These are phyloP conservation scores for Macadamia tetraphylla DNA, from an alignment of 164 flowering plant genomes.

Conservation along the genomic window DNA sequence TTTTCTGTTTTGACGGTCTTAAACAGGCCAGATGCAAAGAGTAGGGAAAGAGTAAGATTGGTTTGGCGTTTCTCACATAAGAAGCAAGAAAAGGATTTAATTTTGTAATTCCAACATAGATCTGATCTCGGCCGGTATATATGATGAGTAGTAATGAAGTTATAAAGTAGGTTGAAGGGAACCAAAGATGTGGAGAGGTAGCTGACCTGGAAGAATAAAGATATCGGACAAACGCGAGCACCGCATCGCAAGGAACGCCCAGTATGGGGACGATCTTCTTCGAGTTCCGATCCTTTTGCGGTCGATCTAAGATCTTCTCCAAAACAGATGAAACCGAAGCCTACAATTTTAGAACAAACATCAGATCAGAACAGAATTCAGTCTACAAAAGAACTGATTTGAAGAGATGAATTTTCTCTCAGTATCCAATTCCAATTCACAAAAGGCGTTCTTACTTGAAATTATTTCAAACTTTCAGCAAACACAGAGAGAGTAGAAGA, in stretches of 20 bases:
- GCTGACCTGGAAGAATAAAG: constrained; percentile 24
- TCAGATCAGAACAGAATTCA: not conserved
- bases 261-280: constrained; percentile 26
- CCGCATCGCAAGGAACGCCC: constrained; percentile 33
- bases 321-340: constrained; percentile 52
- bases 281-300: constrained; percentile 34
- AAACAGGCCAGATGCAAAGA: too few relatives aligned
- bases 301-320: constrained; percentile 46
- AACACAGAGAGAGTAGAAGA: not conserved
- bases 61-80: too few relatives aligned
- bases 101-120: too few relatives aligned
- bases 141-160: too few relatives aligned
- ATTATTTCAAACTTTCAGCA: not conserved
- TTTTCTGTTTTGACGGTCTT: too few relatives aligned
- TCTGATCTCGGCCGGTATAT: too few relatives aligned
- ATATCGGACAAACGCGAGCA: constrained; percentile 22
- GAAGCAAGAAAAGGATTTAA: too few relatives aligned
- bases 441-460: not conserved
- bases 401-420: not conserved
- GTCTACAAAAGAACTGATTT: not conserved
- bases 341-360: constrained; percentile 12
- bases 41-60: too few relatives aligned
- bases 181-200: not conserved
- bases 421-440: too few relatives aligned
- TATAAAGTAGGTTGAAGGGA: too few relatives aligned